A percentile compares a stretch with the other conserved stretches of the same genome.
These are phyloP conservation scores for Panaeolus papilionaceus DNA, from an alignment of 768 basidiomycete species.

Conservation along the genomic window DNA sequence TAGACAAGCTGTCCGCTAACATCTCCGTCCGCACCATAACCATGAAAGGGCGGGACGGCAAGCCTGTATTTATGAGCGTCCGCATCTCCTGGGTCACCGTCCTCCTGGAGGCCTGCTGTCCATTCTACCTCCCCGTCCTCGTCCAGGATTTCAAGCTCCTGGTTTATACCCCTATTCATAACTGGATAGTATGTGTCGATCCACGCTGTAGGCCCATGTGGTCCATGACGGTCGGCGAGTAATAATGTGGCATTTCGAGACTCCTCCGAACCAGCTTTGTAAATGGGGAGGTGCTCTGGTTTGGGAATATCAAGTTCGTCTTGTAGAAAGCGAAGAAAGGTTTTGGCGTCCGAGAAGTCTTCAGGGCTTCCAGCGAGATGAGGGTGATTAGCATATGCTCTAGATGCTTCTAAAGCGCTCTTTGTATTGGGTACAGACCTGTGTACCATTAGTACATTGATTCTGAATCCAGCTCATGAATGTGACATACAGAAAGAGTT, in stretches of 20 bases:
- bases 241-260: constrained; percentile 72
- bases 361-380: constrained; percentile 73
- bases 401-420: constrained; percentile 63
- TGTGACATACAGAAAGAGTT: constrained; percentile 37
- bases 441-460: background rate
- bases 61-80: constrained; percentile 72
- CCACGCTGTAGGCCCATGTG: constrained; percentile 69
- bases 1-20: constrained; percentile 76
- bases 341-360: constrained; percentile 67
- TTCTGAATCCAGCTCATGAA: background rate
- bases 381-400: constrained; percentile 65
- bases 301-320: constrained; percentile 58
- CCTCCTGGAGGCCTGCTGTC: constrained; percentile 76
- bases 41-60: constrained; percentile 82
- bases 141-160: constrained; percentile 68
- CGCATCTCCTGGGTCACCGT: constrained; percentile 71
- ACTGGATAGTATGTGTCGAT: constrained; percentile 89
- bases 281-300: constrained; percentile 57
- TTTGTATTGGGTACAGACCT: constrained; percentile 53
- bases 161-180: constrained; percentile 77
- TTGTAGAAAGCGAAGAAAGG: constrained; percentile 72
- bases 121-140: constrained; percentile 59
- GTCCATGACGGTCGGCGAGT: constrained; percentile 47
- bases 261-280: constrained; percentile 67
- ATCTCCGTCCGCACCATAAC: constrained; percentile 76